These are phyloP conservation scores for Saturnispora sanitii DNA, from an alignment of 805 yeast genomes.

Conservation along the genomic window DNA sequence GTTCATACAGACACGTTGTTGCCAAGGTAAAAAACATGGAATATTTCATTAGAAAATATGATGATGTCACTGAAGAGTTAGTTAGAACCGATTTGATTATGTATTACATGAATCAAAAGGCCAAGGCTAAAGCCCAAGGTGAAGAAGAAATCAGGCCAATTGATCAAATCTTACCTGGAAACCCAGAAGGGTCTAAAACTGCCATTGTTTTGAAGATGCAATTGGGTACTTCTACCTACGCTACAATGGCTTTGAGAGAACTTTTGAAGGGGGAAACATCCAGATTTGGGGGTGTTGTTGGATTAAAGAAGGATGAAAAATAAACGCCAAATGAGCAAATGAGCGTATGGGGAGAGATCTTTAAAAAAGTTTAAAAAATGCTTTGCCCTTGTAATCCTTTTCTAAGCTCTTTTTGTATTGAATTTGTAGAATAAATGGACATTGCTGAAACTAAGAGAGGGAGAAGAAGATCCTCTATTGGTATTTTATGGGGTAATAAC, in stretches of 20 bases:
- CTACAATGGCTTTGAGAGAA: conserved; percentile 95
- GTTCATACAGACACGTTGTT: conserved; percentile 72
- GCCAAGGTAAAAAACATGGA: conserved; percentile 56
- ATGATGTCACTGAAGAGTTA: conserved; percentile 56
- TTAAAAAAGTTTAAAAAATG: no score
- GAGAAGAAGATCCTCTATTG: conserved; percentile 1
- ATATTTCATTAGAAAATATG: conserved; percentile 53
- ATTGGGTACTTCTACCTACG: conserved; percentile 81
- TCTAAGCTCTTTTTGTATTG: background rate
- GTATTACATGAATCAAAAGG: conserved; percentile 25
- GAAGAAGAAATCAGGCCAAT: conserved; percentile 10
- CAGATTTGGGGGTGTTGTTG: conserved; percentile 21
- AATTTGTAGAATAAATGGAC: conserved; percentile 2
- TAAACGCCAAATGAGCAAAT: background rate
- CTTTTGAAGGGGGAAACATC: conserved; percentile 67
- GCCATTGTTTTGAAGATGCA: conserved; percentile 73
- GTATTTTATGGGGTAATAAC: conserved; percentile 8
- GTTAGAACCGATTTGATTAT: conserved; percentile 71
- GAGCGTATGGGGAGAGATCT: background rate
- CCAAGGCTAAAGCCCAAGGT: conserved; percentile 6
- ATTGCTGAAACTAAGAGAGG: background rate
- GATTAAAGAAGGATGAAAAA: conserved; percentile 10
- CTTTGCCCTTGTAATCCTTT: background rate
- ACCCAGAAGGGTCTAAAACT: conserved; percentile 35
- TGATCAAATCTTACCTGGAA: conserved; percentile 25